A percentile compares a stretch with the other conserved stretches of the same genome.
Evolutionary conservation across 805 yeast species (phyloP).

Genomic region (Metschnikowia lunata): DNA sequence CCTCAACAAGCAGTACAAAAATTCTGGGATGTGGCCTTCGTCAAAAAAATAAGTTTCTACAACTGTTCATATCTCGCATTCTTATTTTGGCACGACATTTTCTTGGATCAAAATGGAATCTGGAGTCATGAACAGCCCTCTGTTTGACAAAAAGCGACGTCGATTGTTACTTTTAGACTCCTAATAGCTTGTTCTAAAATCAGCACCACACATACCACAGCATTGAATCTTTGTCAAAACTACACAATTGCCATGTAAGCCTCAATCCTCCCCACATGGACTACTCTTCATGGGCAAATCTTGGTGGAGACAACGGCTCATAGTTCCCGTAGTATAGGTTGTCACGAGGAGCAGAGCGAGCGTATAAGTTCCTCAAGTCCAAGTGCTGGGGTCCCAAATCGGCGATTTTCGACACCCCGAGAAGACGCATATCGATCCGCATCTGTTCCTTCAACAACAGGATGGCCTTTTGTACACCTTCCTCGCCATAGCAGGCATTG

Average conservation of each 20-base stretch:
- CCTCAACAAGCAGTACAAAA: no score
- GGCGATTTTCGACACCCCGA: conserved; percentile 60
- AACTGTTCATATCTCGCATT: no score
- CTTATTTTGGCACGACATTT: no score
- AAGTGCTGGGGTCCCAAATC: conserved; percentile 14
- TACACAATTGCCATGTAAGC: neutral
- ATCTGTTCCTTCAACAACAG: conserved; percentile 66
- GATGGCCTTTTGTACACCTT: conserved; percentile 57
- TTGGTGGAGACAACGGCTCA: conserved; percentile 14
- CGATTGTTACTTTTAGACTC: no score
- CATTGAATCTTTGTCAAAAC: no score
- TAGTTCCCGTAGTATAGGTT: conserved; percentile 13
- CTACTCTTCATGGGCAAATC: conserved; percentile 9
- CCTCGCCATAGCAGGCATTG: conserved; percentile 58
- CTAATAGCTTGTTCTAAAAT: no score
- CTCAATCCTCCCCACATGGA: neutral
- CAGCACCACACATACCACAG: no score
- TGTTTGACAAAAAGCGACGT: no score
- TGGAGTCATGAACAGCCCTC: no score
- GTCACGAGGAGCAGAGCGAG: conserved; percentile 10
- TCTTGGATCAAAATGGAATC: no score
- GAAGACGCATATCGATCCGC: conserved; percentile 70
- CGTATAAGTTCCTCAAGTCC: conserved; percentile 11
- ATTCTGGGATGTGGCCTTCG: no score
- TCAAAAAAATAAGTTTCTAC: no score